Percentiles rank a stretch among this genome's conserved stretches.
phyloP scores from a whole-genome alignment of 1,139 yeast genomes.

The Maudiozyma humilis region DNA sequence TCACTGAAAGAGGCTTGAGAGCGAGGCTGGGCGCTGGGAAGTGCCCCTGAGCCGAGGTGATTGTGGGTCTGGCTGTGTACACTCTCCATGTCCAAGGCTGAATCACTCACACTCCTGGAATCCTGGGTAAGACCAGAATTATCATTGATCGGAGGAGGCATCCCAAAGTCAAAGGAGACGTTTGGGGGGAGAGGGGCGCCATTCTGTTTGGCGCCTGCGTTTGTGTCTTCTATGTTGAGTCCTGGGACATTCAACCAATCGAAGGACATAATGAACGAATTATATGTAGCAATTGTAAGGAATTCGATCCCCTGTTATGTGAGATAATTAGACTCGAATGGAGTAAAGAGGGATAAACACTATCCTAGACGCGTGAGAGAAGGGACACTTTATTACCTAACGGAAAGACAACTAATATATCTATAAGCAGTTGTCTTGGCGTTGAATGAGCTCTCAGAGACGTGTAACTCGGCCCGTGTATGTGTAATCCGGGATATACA shows the following conservation, averaged over 20 bases:
- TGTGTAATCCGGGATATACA: no score
- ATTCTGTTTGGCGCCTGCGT: slow-evolving; percentile 8
- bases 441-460: no score
- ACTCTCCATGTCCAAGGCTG: slow-evolving; percentile 5
- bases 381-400: no score
- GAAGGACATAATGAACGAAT: slow-evolving; percentile 24
- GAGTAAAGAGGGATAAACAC: no score
- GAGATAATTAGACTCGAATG: no score
- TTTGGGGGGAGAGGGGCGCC: slow-evolving; percentile 20
- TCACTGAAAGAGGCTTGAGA: slow-evolving; percentile 1
- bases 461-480: no score
- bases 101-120: slow-evolving; percentile 9
- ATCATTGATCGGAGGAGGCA: slow-evolving; percentile 5
- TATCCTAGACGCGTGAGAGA: no score
- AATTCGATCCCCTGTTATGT: no score
- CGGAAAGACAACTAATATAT: no score
- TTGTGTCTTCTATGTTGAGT: slow-evolving; percentile 13
- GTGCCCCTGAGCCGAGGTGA: not conserved
- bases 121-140: not conserved
- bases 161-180: slow-evolving; percentile 24
- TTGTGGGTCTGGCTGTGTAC: not conserved
- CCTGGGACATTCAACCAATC: slow-evolving; percentile 32
- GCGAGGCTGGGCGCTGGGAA: not conserved
- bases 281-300: not conserved
- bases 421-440: no score